These are phyloP conservation scores for Clavispora vitiphila DNA, from an alignment of 805 yeast species.

Conservation along the genomic window DNA sequence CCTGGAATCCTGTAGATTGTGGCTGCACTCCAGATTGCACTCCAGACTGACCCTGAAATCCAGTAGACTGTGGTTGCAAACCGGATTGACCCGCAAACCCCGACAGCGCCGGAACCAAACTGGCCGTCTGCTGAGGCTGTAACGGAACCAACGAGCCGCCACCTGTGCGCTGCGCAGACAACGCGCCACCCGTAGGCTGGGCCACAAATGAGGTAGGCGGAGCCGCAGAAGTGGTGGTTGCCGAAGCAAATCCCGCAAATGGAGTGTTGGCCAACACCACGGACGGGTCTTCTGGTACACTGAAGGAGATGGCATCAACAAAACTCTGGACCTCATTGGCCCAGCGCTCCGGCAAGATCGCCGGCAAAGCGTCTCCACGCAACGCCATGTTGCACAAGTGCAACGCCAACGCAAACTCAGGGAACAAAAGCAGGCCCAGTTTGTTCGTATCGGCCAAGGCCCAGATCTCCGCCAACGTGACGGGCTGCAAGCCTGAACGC, in stretches of 20 bases:
- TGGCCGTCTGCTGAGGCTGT: conserved; percentile 67
- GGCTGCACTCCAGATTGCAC: too few relatives aligned
- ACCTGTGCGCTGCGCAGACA: conserved; percentile 40
- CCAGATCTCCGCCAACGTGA: conserved; percentile 83
- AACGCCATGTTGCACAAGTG: conserved; percentile 76
- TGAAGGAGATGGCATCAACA: conserved; percentile 82
- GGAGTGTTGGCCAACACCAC: conserved; percentile 42
- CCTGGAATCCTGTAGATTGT: neutral
- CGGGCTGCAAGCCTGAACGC: conserved; percentile 73
- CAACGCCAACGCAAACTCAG: conserved; percentile 90
- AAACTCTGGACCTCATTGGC: conserved; percentile 82
- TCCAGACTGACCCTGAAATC: too few relatives aligned
- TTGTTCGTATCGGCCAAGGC: conserved; percentile 82
- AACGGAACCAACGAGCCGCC: conserved; percentile 42
- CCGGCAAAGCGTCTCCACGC: conserved; percentile 76
- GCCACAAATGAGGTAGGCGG: conserved; percentile 31
- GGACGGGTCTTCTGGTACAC: conserved; percentile 56
- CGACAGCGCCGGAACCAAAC: conserved; percentile 43
- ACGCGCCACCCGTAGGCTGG: conserved; percentile 33
- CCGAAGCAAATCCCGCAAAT: conserved; percentile 26
- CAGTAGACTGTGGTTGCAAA: conserved; percentile 18
- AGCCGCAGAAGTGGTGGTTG: conserved; percentile 21
- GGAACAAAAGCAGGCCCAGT: conserved; percentile 81
- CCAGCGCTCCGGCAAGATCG: conserved; percentile 63
- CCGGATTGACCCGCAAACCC: conserved; percentile 11